A percentile compares a stretch with the other conserved stretches of the same genome.
These are phyloP conservation scores for Withania somnifera DNA, from an alignment of 305 asterid genomes.

Conservation along the genomic window DNA sequence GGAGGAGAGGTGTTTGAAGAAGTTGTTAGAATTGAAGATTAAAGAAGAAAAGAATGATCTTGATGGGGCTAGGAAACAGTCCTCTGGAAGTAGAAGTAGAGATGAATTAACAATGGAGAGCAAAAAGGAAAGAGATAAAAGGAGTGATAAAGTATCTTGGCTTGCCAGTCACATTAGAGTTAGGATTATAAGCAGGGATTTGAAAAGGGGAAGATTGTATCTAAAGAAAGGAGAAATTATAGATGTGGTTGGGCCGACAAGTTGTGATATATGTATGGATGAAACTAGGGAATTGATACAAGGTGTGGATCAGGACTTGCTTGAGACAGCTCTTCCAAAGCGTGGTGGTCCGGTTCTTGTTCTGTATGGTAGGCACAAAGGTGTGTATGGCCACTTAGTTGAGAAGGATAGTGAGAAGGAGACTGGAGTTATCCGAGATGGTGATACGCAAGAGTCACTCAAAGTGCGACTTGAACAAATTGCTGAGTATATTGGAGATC, in stretches of 20 bases:
- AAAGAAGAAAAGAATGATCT: constrained; percentile 14
- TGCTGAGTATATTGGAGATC: constrained; percentile 88
- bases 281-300: constrained; percentile 66
- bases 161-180: constrained; percentile 68
- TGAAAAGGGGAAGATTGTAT: constrained; percentile 58
- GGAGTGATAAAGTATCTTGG: constrained; percentile 35
- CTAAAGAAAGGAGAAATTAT: constrained; percentile 64
- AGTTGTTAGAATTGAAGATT: constrained; percentile 32
- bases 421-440: constrained; percentile 56
- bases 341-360: constrained; percentile 76
- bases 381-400: constrained; percentile 57
- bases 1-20: constrained; percentile 51
- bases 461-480: constrained; percentile 73
- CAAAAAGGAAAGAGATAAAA: constrained; percentile 22
- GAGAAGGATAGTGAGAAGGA: constrained; percentile 65
- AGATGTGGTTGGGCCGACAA: constrained; percentile 67
- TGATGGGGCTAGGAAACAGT: constrained; percentile 3
- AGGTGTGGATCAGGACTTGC: constrained; percentile 56
- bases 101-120: background rate
- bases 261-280: constrained; percentile 59
- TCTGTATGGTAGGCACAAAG: constrained; percentile 55
- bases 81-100: background rate
- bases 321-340: constrained; percentile 86
- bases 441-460: constrained; percentile 49
- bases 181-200: constrained; percentile 45